These are phyloP conservation scores for Tephrocybe sp. DNA, from an alignment of 768 basidiomycete species.

Conservation along the genomic window DNA sequence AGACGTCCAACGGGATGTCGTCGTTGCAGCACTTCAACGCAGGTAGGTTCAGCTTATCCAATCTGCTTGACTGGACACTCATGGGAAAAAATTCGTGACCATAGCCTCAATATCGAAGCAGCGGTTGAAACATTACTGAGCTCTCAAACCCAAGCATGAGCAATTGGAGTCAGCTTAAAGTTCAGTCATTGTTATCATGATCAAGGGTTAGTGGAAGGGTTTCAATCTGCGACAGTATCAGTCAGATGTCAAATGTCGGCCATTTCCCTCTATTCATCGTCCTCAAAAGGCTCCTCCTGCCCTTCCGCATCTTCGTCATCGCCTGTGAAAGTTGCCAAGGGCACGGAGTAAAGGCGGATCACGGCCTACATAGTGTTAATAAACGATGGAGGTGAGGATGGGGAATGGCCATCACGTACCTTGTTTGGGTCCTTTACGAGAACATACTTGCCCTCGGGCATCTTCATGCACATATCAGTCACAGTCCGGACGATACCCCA, in stretches of 20 bases:
- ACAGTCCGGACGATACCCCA: conserved; percentile 99
- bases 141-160: conserved; percentile 35
- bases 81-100: conserved; percentile 1
- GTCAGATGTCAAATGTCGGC: conserved; percentile 17
- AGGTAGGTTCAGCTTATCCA: conserved; percentile 52
- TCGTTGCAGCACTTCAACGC: conserved; percentile 77
- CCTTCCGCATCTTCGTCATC: conserved; percentile 63
- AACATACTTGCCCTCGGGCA: conserved; percentile 98
- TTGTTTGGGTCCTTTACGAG: conserved; percentile 97
- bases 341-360: conserved; percentile 93
- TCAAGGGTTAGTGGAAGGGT: conserved; percentile 16
- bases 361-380: conserved; percentile 63
- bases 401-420: conserved; percentile 45
- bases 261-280: conserved; percentile 36
- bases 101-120: conserved; percentile 73
- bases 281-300: conserved; percentile 33
- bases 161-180: conserved; percentile 4
- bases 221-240: conserved; percentile 21
- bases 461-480: conserved; percentile 91
- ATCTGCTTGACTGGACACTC: not conserved
- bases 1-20: conserved; percentile 65
- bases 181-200: conserved; percentile 15
- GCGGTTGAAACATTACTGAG: conserved; percentile 80
- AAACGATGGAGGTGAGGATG: not conserved
- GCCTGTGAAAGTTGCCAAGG: conserved; percentile 78